Base-by-base conservation (phyloP, 257 asterid species). In the Salvia rosmarinus region DNA sequence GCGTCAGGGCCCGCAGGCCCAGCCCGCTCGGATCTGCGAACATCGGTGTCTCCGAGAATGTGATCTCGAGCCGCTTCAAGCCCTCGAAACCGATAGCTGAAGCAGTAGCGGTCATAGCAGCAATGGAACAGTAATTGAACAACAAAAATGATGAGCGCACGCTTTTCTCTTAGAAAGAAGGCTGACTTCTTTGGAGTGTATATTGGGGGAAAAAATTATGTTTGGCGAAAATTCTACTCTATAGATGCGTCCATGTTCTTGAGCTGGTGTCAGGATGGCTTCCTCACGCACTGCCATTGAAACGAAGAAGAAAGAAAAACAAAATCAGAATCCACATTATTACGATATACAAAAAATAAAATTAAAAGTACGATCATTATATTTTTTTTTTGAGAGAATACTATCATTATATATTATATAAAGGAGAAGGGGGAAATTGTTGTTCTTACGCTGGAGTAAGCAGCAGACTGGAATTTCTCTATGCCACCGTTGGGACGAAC, bases 401-500 rank as follows among this genome's bases (percentile, higher is more conserved):
- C 30, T 1, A 25, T 3, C 30, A 25, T 25, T 25, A 25, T 25
- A 3, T 3, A 25, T 25, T 25, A 25, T 32, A 32, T 32, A 32
- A 32, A 4, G 4, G 37, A 32, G 37, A 32, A 32, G 6, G 37
- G 37, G 37, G 5, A 32, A 32, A 32, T 32, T 32, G 37, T 4
- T 32, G 6, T 32, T 32, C 37, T 47, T 47, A 82, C 88, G 83
- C 81, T 81, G 52, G 86, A 81, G 59, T 84, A 84, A 30, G 86
- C 35, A 6, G 16, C 55, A 23, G 39, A 21, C n/a, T n/a, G 86
- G 80, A 84, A 84, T 74, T 81, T 84, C 19, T 77, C 54, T 12
- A 77, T 74, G 77, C 76, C 89, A 25, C 86, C 86, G 80, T 82
- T 28, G 64, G 89, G 89, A 59, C 89, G 89, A 63, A 84, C 83